Evolutionary conservation across 225 moss, liverwort and hornwort species (phyloP).

Genomic region (Sphagnum contortum): DNA sequence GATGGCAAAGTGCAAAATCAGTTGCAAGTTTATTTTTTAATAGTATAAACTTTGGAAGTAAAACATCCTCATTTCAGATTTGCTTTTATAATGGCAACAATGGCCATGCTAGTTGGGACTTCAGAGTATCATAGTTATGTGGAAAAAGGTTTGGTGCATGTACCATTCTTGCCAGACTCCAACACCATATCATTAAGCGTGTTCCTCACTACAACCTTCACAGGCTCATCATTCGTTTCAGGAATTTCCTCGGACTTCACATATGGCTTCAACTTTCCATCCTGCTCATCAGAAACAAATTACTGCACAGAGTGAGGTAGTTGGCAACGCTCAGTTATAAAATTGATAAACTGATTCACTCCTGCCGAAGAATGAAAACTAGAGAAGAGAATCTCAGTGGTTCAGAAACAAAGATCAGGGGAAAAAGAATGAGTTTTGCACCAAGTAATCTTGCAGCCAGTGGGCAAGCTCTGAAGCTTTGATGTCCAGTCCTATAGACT

Average conservation of each 20-base stretch:
- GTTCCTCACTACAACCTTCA: slow-evolving; percentile 78
- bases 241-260: slow-evolving; percentile 85
- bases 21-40: neutral
- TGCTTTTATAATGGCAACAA: slow-evolving; percentile 1
- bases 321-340: neutral
- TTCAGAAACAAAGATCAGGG: neutral
- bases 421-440: slow-evolving; percentile 6
- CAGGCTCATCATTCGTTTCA: slow-evolving; percentile 71
- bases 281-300: slow-evolving; percentile 25
- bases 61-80: slow-evolving; percentile 7
- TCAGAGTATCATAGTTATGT: neutral
- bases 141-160: slow-evolving; percentile 5
- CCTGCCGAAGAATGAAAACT: too few species aligned
- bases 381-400: too few species aligned
- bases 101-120: neutral
- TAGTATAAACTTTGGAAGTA: neutral
- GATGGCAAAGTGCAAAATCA: neutral
- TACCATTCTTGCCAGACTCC: slow-evolving; percentile 68
- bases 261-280: slow-evolving; percentile 59
- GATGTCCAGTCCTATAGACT: slow-evolving; percentile 42
- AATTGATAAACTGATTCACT: too few species aligned
- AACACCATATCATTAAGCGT: slow-evolving; percentile 55
- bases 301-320: neutral
- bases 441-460: slow-evolving; percentile 67
- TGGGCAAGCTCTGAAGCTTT: slow-evolving; percentile 42